phyloP scores from a whole-genome alignment of 208 protist species.

The Zelonia costaricensis region DNA sequence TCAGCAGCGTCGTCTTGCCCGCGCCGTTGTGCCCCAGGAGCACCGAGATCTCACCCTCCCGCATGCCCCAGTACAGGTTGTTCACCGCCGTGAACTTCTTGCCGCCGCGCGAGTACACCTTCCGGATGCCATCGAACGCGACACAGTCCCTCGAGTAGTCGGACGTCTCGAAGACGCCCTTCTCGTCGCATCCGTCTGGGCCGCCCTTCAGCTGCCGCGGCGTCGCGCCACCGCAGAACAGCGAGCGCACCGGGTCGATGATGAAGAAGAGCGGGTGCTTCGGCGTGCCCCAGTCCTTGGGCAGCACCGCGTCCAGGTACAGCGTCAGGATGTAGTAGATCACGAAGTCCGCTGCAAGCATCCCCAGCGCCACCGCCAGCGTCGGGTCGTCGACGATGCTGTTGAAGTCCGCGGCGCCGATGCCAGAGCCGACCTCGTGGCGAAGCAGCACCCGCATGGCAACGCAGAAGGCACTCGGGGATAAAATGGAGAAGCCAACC shows the following conservation, averaged over 20 bases:
- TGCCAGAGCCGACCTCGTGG: constrained; percentile 35
- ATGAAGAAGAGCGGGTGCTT: constrained; percentile 69
- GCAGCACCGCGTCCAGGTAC: constrained; percentile 81
- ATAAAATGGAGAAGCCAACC: constrained; percentile 35
- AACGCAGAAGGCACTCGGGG: constrained; percentile 40
- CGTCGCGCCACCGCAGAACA: background rate
- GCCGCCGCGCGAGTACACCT: constrained; percentile 42
- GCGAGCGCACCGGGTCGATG: constrained; percentile 34
- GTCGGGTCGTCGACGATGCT: constrained; percentile 8
- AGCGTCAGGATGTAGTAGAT: constrained; percentile 66
- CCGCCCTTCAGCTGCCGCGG: constrained; percentile 20
- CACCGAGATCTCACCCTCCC: constrained; percentile 67
- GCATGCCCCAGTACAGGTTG: constrained; percentile 76
- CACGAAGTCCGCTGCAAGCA: constrained; percentile 48
- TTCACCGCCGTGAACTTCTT: constrained; percentile 64
- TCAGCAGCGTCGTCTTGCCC: constrained; percentile 82
- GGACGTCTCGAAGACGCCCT: constrained; percentile 43
- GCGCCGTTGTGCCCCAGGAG: constrained; percentile 86
- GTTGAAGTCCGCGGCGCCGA: constrained; percentile 27
- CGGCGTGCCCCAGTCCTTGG: constrained; percentile 51
- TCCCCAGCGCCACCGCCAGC: constrained; percentile 9
- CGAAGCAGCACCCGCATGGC: constrained; percentile 36
- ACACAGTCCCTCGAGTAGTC: constrained; percentile 25
- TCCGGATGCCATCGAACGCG: constrained; percentile 34
- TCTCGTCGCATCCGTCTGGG: constrained; percentile 17